phyloP scores from a whole-genome alignment of 306 rosid species.

The Rosa persica region DNA sequence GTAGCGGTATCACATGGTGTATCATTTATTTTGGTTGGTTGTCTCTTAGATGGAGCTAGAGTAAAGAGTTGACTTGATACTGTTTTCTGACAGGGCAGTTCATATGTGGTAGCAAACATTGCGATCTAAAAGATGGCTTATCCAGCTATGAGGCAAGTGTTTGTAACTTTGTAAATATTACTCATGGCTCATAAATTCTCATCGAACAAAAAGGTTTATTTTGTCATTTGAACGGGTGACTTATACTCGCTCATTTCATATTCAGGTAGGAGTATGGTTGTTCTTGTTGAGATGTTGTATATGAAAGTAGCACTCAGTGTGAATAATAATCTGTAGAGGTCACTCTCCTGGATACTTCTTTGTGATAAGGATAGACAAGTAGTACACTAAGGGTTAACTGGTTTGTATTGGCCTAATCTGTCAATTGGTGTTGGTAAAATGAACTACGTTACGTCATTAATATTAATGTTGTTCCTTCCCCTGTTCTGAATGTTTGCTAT shows the following conservation, averaged over 20 bases:
- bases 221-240: background rate
- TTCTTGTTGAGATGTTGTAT: background rate
- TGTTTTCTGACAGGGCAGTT: slow-evolving; percentile 73
- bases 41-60: slow-evolving; percentile 18
- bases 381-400: background rate
- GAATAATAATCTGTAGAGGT: background rate
- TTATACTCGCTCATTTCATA: background rate
- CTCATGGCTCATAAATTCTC: background rate
- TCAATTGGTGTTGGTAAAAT: background rate
- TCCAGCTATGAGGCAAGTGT: slow-evolving; percentile 82
- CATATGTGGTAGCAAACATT: slow-evolving; percentile 83
- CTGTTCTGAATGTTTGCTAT: background rate
- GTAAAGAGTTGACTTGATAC: slow-evolving; percentile 28
- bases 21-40: background rate
- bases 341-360: too few relatives aligned
- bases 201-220: background rate
- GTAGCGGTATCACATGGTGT: background rate
- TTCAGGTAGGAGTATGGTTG: background rate
- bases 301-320: background rate
- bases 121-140: slow-evolving; percentile 65
- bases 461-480: background rate
- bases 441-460: too few relatives aligned
- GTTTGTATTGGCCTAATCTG: background rate
- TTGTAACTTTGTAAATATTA: background rate
- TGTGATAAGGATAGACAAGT: background rate